Evolutionary conservation across 1,284 basidiomycete species (phyloP).

Genomic region (Earliella scabrosa): DNA sequence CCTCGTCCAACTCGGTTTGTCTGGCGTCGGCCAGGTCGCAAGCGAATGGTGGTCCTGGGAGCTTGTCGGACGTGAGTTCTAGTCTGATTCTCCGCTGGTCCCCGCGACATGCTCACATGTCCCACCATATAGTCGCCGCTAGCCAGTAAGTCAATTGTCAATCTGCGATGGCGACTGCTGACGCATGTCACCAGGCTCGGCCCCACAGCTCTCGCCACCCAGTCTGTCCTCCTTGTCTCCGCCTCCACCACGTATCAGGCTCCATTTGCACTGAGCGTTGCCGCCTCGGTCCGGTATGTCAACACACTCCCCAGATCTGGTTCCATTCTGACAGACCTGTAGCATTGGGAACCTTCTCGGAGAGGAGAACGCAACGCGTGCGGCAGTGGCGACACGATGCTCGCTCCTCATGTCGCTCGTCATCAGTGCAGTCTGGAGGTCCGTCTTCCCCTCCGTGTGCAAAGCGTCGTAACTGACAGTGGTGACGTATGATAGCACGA

Average conservation of each 20-base stretch:
- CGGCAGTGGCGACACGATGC: slow-evolving; percentile 65
- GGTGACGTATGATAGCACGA: slow-evolving; percentile 43
- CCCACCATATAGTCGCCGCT: slow-evolving; percentile 66
- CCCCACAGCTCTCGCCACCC: slow-evolving; percentile 66
- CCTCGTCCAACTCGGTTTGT: slow-evolving; percentile 75
- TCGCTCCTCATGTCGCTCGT: slow-evolving; percentile 64
- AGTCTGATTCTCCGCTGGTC: background rate
- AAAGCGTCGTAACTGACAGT: background rate
- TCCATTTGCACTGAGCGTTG: slow-evolving; percentile 81
- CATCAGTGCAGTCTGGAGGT: slow-evolving; percentile 70
- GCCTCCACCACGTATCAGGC: slow-evolving; percentile 85
- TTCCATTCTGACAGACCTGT: background rate
- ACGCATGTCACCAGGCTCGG: slow-evolving; percentile 45
- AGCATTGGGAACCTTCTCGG: slow-evolving; percentile 86
- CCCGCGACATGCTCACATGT: too few species aligned
- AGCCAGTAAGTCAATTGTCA: slow-evolving; percentile 50
- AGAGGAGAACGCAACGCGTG: slow-evolving; percentile 69
- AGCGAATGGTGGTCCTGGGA: slow-evolving; percentile 96
- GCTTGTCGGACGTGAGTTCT: slow-evolving; percentile 57
- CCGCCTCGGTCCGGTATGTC: slow-evolving; percentile 79
- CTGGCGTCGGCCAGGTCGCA: slow-evolving; percentile 75
- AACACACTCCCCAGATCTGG: background rate
- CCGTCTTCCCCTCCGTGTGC: slow-evolving; percentile 15
- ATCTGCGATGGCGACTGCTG: background rate
- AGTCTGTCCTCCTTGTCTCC: slow-evolving; percentile 77